Percentiles rank a stretch among this genome's conserved stretches.
These are phyloP conservation scores for Myotisia sp. DNA, from an alignment of 2,329 filamentous ascomycete species.

Conservation along the genomic window DNA sequence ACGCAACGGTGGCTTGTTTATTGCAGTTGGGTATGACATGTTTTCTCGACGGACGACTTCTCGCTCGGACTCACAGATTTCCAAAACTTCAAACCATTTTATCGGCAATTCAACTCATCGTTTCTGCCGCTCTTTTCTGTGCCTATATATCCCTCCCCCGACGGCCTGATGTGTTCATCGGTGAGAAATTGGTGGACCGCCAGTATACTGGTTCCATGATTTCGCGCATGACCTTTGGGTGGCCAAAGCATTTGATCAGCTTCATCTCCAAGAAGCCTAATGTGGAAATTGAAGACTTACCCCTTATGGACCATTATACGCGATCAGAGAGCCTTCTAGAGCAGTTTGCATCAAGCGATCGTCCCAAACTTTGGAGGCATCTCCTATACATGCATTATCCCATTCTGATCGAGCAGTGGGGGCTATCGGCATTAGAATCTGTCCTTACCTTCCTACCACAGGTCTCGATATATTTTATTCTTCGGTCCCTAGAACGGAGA, in stretches of 20 bases:
- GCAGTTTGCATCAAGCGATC: not conserved
- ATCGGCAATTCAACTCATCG: not conserved
- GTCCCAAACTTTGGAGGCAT: not conserved
- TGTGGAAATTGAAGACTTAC: slow-evolving; percentile 1
- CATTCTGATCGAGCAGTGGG: not conserved
- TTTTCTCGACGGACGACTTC: not conserved
- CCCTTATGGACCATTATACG: slow-evolving; percentile 1
- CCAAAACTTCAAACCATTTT: not conserved
- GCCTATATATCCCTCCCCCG: not conserved
- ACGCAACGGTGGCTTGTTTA: slow-evolving; percentile 3
- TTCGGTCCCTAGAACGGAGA: slow-evolving; percentile 2
- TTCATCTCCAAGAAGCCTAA: slow-evolving; percentile 4
- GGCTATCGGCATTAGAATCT: not conserved
- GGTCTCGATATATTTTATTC: slow-evolving; percentile 3
- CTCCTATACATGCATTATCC: slow-evolving; percentile 1
- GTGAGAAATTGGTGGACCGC: slow-evolving; percentile 2
- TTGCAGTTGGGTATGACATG: not conserved
- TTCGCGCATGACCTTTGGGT: slow-evolving; percentile 2
- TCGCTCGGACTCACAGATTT: not conserved
- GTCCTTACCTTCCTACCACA: slow-evolving; percentile 2
- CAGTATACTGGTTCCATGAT: slow-evolving; percentile 3
- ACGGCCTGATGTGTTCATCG: slow-evolving; percentile 3
- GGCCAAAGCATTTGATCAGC: slow-evolving; percentile 1
- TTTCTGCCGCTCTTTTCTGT: not conserved
- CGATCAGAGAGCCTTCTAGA: not conserved